phyloP scores from a whole-genome alignment of 2,329 filamentous ascomycete genomes.

The Paraphoma chrysanthemicola region DNA sequence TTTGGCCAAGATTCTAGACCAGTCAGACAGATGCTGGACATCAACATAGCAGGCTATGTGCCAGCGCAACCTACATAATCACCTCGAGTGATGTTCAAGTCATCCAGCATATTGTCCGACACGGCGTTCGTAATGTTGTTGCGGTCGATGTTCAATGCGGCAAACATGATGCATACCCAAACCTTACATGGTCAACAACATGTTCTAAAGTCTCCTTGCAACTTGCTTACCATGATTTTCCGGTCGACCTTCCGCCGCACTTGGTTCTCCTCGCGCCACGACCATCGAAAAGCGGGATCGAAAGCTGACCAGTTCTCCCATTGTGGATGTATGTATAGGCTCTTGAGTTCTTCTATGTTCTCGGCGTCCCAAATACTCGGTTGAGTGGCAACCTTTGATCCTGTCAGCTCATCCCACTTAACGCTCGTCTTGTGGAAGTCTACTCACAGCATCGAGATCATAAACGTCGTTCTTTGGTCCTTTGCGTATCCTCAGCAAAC shows the following conservation, averaged over 20 bases:
- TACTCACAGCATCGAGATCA: neutral
- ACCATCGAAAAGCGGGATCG: conserved; percentile 62
- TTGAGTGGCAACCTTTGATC: neutral
- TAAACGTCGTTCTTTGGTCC: neutral
- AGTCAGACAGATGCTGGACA: neutral
- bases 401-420: neutral
- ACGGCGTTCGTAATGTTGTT: neutral
- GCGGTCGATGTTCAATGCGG: neutral
- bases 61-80: neutral
- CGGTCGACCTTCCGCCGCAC: neutral
- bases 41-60: neutral
- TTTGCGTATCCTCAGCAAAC: neutral
- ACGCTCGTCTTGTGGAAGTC: neutral
- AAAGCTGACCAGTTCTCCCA: conserved; percentile 66
- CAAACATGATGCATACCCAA: neutral
- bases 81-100: neutral
- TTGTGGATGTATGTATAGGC: conserved; percentile 13
- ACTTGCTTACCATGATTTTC: neutral
- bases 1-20: neutral
- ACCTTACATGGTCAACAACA: neutral
- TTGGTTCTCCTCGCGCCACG: conserved; percentile 55
- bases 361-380: neutral
- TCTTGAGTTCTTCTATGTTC: conserved; percentile 2
- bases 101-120: neutral
- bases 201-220: neutral